Evolutionary conservation across 208 protist genomes (phyloP).

Genomic region (Spongospora subterranea): DNA sequence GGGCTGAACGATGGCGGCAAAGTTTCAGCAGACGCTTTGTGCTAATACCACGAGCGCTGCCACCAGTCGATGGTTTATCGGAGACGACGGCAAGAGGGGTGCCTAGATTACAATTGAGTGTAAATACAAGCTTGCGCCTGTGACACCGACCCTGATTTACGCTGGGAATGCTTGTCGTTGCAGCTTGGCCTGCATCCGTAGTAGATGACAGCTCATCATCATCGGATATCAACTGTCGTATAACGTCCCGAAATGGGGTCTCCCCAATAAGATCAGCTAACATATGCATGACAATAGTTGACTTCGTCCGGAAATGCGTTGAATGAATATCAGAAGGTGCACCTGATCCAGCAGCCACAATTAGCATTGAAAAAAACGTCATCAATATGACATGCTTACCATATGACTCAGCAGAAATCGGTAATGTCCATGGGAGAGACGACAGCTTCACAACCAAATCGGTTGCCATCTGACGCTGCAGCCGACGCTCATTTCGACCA

Average conservation of each 20-base stretch:
- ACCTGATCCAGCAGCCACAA: not conserved
- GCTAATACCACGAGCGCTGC: slow-evolving; percentile 47
- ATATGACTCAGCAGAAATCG: not conserved
- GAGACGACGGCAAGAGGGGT: no score
- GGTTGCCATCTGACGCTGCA: not conserved
- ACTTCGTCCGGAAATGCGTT: not conserved
- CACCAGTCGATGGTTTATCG: slow-evolving; percentile 19
- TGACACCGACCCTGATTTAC: no score
- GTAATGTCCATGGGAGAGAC: slow-evolving; percentile 17
- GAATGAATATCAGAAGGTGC: not conserved
- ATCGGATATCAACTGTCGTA: not conserved
- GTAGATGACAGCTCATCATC: not conserved
- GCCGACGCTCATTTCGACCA: slow-evolving; percentile 22
- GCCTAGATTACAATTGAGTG: no score
- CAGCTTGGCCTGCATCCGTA: not conserved
- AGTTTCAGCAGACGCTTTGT: slow-evolving; percentile 45
- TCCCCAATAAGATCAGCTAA: slow-evolving; percentile 37
- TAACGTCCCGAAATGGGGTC: not conserved
- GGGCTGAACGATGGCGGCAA: slow-evolving; percentile 24
- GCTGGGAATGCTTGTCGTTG: not conserved
- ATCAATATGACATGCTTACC: not conserved
- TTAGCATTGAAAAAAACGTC: not conserved
- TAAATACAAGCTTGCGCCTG: no score
- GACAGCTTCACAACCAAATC: not conserved
- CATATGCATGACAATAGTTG: slow-evolving; percentile 34